Conservation (phyloP, 257 asterid species). For the Capsicum pubescens region DNA sequence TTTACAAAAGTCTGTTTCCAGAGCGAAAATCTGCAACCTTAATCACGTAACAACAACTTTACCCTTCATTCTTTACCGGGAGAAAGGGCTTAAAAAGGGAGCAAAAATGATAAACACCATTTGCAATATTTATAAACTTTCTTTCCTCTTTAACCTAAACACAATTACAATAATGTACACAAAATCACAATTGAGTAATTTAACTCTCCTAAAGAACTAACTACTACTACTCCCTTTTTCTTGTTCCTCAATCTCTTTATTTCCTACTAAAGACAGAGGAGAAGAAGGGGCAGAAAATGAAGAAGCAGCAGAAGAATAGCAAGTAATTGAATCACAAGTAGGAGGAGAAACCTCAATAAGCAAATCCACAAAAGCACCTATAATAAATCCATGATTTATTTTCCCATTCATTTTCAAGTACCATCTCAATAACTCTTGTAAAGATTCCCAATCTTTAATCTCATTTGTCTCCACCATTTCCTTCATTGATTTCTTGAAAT, state of each 20-base stretch:
- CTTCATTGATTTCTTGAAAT: constrained; percentile 49
- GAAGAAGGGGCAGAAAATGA: constrained; percentile 34
- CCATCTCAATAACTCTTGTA: constrained; percentile 44
- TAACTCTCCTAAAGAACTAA: too few species aligned
- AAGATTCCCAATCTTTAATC: constrained; percentile 41
- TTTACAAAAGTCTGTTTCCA: too few species aligned
- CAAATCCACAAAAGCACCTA: constrained; percentile 45
- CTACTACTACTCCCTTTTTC: background rate
- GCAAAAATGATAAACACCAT: background rate
- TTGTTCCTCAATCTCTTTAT: constrained; percentile 38
- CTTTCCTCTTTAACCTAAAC: background rate
- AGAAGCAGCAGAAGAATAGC: constrained; percentile 36
- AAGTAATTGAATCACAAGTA: background rate
- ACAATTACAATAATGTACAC: constrained; percentile 6
- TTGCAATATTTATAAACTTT: background rate
- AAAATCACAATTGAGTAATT: background rate
- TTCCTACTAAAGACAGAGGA: constrained; percentile 24
- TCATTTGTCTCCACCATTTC: constrained; percentile 45
- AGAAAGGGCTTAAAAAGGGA: background rate
- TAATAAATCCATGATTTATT: constrained; percentile 39
- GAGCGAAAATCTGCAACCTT: too few species aligned
- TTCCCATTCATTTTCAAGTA: constrained; percentile 44
- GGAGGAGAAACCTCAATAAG: constrained; percentile 29
- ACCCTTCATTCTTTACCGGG: too few species aligned
- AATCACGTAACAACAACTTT: too few species aligned